Base-by-base conservation (phyloP, 257 asterid species). In the Gentiana straminea region DNA sequence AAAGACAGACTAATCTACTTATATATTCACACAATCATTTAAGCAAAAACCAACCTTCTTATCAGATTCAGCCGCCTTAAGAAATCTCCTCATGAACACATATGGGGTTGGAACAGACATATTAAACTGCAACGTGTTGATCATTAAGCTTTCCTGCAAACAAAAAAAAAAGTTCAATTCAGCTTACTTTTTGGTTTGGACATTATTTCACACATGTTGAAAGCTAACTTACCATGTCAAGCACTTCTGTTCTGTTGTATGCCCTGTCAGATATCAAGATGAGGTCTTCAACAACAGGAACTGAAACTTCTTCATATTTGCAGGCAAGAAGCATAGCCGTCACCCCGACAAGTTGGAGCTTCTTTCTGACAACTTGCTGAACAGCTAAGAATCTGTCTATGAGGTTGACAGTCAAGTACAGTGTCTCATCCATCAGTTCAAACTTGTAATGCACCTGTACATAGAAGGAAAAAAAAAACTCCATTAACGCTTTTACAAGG, bases 241-340 rank as follows among this genome's bases (percentile, higher is more conserved):
- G 80, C 1, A 88, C 91, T 68, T 92, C 97, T 54, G 77, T 65
- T 70, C 94, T 64, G 78, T 71, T 61, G 62, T 92, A 88, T 69
- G 95, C 95, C 61, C 60, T 80, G 75, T 92, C 99, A 5, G 99
- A 81, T 13, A 92, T 88, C 80, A 78, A 45, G n/a, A 92, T 64
- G 60, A 92, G 77, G 58, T 92, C 99, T 62, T 92, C 94, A 13
- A 92, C 97, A 12, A 92, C 88, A 37, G 99, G 99, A 52, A 88
- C 99, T 9, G 89, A 81, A 54, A 92, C 93, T 67, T 92, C 99
- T 70, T 92, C 99, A 38, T 88, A 92, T 46, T 92, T 92, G 94
- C 97, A 85, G 11, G 98, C 96, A 15, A 91, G 79, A 62, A 91
- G 96, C 89, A 87, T 59, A 3, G 96, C 94, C 1, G 98, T 91